Evolutionary conservation across 345 rosid species (phyloP), one percentile per base, ranked within the genome.

Genomic region (Murraya paniculata): DNA sequence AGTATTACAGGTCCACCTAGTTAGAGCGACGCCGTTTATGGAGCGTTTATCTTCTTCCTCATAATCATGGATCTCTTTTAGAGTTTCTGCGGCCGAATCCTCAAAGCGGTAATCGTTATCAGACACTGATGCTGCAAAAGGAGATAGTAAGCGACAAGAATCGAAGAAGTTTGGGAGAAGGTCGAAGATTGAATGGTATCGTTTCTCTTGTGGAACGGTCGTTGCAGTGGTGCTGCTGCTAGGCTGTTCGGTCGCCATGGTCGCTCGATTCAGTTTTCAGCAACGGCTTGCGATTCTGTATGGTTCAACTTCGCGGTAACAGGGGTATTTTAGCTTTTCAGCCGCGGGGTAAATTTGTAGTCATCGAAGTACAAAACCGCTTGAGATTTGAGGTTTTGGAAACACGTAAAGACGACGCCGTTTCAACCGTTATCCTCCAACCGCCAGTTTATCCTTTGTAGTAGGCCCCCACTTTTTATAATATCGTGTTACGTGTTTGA

Each of bases 1-100:
- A 71, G 90, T 90, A 77, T 92, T 89, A 86, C 99, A 96, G 30
- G 98, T 96, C 97, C 94, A 96, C 81, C 98, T 84, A 59, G 84
- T 83, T 56, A 88, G 64, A 73, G 68, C 73, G 27, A 72, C 83
- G 53, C 75, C 89, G 69, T 72, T 82, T 57, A 62, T 82, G 55
- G 83, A 64, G 78, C 25, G 74, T 36, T 67, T 81, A 45, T 81
- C 86, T 64, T 86, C 91, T 56, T 76, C 73, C 5, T 66, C 88
- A 3, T 72, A 53, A 55, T 16, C 30, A 14, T 72, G 82, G 50
- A 73, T 70, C 30, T 74, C 80, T 25, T 80, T 81, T 64, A 71
- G 80, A 80, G 81, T 80, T 74, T 78, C 79, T 55, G 62, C 61
- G 21, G 79, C 48, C 30, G 69, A 79, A 64, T 45, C 80, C 58